A percentile compares a stretch with the other conserved stretches of the same genome.
phyloP scores from a whole-genome alignment of 768 basidiomycete genomes.

The Coprinopsis sp. region DNA sequence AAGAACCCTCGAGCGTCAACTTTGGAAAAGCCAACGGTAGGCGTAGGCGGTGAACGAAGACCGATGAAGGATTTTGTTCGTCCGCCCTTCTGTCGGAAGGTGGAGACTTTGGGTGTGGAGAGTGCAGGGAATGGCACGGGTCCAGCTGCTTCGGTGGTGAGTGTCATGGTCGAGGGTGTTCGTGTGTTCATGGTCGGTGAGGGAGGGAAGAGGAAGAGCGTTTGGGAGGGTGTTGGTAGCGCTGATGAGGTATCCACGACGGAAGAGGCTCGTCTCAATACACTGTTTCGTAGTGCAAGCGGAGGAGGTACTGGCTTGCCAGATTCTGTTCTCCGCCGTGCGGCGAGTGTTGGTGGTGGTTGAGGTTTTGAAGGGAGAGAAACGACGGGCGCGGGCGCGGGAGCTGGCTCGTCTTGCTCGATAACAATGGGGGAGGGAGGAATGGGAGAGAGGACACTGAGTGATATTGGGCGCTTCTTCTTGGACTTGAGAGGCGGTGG shows the following conservation, averaged over 20 bases:
- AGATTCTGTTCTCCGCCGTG: constrained; percentile 48
- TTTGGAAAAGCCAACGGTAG: constrained; percentile 78
- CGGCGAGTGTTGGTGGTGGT: constrained; percentile 28
- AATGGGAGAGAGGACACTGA: constrained; percentile 62
- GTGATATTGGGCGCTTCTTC: constrained; percentile 58
- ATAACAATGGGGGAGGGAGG: constrained; percentile 64
- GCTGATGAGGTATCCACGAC: constrained; percentile 22
- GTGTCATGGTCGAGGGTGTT: constrained; percentile 79
- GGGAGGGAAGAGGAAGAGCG: constrained; percentile 82
- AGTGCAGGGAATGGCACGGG: constrained; percentile 52
- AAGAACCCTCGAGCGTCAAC: constrained; percentile 84
- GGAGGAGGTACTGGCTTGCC: constrained; percentile 54
- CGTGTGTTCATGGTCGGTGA: constrained; percentile 56
- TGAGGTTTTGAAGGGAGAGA: constrained; percentile 12
- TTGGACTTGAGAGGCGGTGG: constrained; percentile 34
- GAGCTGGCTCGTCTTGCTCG: constrained; percentile 11
- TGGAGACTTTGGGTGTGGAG: constrained; percentile 66
- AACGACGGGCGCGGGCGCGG: constrained; percentile 2
- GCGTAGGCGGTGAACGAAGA: constrained; percentile 59
- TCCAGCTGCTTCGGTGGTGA: constrained; percentile 54
- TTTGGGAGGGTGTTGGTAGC: constrained; percentile 66
- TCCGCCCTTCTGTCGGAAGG: constrained; percentile 54
- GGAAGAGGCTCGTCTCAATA: constrained; percentile 29
- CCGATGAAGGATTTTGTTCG: constrained; percentile 74
- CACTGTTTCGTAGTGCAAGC: constrained; percentile 43